A percentile compares a stretch with the other conserved stretches of the same genome.
phyloP scores from a whole-genome alignment of 2,329 filamentous ascomycete species.

The Niveomyces coronatus region DNA sequence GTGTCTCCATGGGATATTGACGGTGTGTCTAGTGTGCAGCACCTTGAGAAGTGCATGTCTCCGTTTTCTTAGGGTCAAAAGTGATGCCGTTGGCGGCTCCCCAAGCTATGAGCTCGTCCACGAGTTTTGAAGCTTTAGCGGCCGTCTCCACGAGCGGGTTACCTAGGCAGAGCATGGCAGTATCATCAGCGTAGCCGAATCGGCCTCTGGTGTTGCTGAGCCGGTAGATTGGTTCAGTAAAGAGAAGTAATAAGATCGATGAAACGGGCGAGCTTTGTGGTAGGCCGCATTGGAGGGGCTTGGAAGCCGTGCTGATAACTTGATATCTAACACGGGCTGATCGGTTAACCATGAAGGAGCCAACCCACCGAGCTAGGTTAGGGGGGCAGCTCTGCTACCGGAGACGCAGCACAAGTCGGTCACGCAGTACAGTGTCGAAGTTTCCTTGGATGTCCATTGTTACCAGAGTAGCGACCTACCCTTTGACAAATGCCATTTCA shows the following conservation, averaged over 20 bases:
- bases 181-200: conserved; percentile 7
- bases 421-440: conserved; percentile 7
- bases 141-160: background rate
- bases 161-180: conserved; percentile 1
- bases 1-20: too few species aligned
- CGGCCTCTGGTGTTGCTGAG: background rate
- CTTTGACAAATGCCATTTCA: conserved; percentile 11
- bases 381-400: conserved; percentile 4
- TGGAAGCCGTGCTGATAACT: background rate
- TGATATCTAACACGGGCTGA: conserved; percentile 3
- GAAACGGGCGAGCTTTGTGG: conserved; percentile 8
- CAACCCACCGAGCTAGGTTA: conserved; percentile 3
- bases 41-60: too few species aligned
- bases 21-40: too few species aligned
- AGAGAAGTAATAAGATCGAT: conserved; percentile 6
- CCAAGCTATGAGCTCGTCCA: too few species aligned
- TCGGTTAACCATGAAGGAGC: conserved; percentile 2
- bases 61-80: too few species aligned
- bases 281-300: conserved; percentile 1
- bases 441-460: conserved; percentile 8
- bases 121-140: too few species aligned
- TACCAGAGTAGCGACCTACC: conserved; percentile 6
- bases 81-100: too few species aligned
- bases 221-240: conserved; percentile 6
- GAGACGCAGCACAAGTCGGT: conserved; percentile 3